phyloP scores from a whole-genome alignment of 306 rosid genomes.

The Fragaria ananassa region DNA sequence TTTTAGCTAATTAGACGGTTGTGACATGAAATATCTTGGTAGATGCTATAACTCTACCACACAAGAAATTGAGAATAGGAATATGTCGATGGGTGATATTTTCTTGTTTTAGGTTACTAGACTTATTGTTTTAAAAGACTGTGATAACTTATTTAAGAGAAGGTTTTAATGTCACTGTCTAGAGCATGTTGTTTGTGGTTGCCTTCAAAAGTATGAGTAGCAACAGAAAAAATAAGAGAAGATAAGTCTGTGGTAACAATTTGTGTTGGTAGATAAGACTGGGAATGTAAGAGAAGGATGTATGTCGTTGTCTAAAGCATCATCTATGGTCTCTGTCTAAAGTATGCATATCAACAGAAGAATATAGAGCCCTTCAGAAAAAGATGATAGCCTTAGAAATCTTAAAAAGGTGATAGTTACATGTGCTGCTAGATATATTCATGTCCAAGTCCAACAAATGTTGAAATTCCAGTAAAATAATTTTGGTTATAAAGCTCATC shows the following conservation, averaged over 20 bases:
- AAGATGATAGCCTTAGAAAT: neutral
- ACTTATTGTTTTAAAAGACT: neutral
- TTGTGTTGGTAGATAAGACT: neutral
- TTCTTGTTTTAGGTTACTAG: neutral
- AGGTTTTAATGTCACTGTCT: neutral
- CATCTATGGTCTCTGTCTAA: neutral
- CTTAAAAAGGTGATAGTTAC: neutral
- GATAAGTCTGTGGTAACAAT: neutral
- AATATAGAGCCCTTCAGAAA: neutral
- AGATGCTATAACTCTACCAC: neutral
- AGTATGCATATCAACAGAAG: neutral
- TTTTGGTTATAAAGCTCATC: neutral
- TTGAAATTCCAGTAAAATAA: neutral
- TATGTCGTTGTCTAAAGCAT: neutral
- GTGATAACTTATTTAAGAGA: neutral
- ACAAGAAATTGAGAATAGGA: neutral
- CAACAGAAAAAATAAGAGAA: neutral
- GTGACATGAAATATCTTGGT: neutral
- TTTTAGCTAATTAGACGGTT: neutral
- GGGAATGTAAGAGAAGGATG: neutral
- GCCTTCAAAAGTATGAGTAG: neutral
- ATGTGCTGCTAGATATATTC: neutral
- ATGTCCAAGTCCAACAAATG: neutral
- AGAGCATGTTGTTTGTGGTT: neutral
- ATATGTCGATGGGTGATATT: constrained; percentile 1